A percentile compares a stretch with the other conserved stretches of the same genome.
phyloP scores from a whole-genome alignment of 2,329 filamentous ascomycete genomes.

The Grosmannia serpens region DNA sequence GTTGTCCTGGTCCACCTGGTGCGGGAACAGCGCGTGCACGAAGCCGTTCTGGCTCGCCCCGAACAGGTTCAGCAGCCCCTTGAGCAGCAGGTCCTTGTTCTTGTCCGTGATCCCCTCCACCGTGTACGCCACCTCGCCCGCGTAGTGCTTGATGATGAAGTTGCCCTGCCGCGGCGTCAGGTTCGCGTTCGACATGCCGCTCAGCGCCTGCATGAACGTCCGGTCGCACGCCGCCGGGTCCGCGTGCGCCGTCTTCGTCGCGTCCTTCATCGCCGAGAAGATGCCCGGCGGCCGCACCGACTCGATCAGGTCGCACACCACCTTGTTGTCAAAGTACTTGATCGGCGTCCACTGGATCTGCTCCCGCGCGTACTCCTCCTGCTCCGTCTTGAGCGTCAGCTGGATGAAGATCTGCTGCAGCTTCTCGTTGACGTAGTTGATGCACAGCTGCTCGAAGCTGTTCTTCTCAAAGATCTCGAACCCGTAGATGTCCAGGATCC shows the following conservation, averaged over 20 bases:
- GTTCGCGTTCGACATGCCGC: slow-evolving; percentile 82
- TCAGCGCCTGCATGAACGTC: slow-evolving; percentile 89
- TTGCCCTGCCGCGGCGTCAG: slow-evolving; percentile 86
- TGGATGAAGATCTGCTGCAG: slow-evolving; percentile 99
- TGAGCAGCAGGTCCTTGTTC: slow-evolving; percentile 95
- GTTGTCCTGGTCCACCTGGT: slow-evolving; percentile 92
- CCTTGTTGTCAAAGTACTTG: slow-evolving; percentile 99
- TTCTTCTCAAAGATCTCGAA: slow-evolving; percentile 99
- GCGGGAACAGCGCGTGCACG: slow-evolving; percentile 77
- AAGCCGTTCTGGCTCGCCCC: slow-evolving; percentile 76
- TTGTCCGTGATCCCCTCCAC: slow-evolving; percentile 98
- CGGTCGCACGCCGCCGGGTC: slow-evolving; percentile 89
- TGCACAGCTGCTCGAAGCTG: slow-evolving; percentile 96
- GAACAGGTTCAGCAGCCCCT: slow-evolving; percentile 83
- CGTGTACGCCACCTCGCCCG: slow-evolving; percentile 88
- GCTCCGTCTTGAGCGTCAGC: slow-evolving; percentile 87
- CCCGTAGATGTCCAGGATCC: slow-evolving; percentile 96
- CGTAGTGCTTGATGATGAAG: slow-evolving; percentile 98
- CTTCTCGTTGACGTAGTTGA: slow-evolving; percentile 99
- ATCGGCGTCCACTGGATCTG: slow-evolving; percentile 99
- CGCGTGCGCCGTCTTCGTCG: slow-evolving; percentile 94
- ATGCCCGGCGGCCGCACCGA: slow-evolving; percentile 81
- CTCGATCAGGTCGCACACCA: slow-evolving; percentile 95
- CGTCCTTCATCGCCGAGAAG: slow-evolving; percentile 93
- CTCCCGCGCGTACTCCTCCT: slow-evolving; percentile 92